phyloP scores from a whole-genome alignment of 2,329 filamentous ascomycete genomes.

The Zymoseptoria pseudotritici region DNA sequence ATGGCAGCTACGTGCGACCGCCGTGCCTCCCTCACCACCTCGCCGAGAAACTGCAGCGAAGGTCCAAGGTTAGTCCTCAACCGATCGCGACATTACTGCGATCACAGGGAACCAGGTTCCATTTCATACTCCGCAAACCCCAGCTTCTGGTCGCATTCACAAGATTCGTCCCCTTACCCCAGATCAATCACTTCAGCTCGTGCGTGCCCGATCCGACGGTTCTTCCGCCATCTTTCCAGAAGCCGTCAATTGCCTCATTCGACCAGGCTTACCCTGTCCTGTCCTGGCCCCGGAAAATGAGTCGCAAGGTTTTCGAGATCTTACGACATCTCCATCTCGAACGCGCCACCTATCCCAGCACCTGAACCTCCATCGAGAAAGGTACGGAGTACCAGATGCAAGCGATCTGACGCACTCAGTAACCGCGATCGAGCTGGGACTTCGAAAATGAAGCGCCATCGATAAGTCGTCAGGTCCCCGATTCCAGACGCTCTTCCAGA shows the following conservation, averaged over 20 bases:
- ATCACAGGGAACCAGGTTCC: background rate
- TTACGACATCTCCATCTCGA: too few species aligned
- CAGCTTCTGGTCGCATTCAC: background rate
- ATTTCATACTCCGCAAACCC: background rate
- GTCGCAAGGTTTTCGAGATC: too few species aligned
- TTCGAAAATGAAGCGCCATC: background rate
- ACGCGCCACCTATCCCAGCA: background rate
- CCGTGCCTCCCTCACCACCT: background rate
- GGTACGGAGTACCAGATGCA: background rate
- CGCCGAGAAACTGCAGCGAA: background rate
- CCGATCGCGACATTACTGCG: background rate
- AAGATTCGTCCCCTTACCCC: background rate
- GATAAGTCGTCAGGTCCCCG: background rate
- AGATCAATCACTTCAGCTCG: too few species aligned
- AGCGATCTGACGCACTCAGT: background rate
- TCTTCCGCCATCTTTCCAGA: too few species aligned
- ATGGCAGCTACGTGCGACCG: background rate
- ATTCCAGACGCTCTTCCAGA: background rate
- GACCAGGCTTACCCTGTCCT: too few species aligned
- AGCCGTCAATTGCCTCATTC: too few species aligned
- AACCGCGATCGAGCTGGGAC: background rate
- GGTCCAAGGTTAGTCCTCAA: background rate
- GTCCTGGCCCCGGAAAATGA: too few species aligned
- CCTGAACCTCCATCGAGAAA: background rate
- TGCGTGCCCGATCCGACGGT: too few species aligned